Base-by-base conservation (phyloP, 2,329 filamentous ascomycete genomes). In the Didymosphaeria variabile region DNA sequence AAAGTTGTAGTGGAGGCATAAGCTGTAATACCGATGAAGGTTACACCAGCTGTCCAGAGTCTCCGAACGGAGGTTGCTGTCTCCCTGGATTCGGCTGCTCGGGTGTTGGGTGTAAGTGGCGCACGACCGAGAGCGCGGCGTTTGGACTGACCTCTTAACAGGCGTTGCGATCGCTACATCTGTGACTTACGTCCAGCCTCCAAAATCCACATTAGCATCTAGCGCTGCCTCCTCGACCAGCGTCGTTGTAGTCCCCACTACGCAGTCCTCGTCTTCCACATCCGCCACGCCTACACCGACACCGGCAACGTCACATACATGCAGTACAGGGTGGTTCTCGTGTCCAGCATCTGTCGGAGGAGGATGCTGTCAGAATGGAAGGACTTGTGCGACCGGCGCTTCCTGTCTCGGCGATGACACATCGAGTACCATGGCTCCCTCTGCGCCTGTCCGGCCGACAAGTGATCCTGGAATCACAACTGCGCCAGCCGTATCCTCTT, bases 401-500 rank as follows among this genome's bases (percentile, higher is more conserved):
- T 76, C 72, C 12, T 84, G 81, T 72, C 21, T 78, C 64, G 71
- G 69, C 56, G 65, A 73, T 60, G 58, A 74, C 6, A 68, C 76
- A 1, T 72, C 68, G 1, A 78, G 73, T 47, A 74, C 73, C 0
- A 71, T 71, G 38, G 75, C 77, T 8, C 79, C 79, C 19, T 72
- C 69, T 9, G 78, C 80, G 5, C 81, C 80, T 1, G 72, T 81
- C 10, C 75, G 81, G 1, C 80, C 81, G 1, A 83, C 80, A 1
- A 79, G 77, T 62, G 76, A 77, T 23, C 68, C 79, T 31, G 76
- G 82, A 13, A 74, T 81, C 0, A 68, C 70, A 67, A 84, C 73
- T 96, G 93, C 72, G 92, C 93, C 0, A 93, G 90, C 0, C 91
- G 93, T 5, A 97, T 97, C 78, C 89, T 91, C 56, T 97, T 97